Base-by-base conservation (phyloP, 768 basidiomycete species). In the Butyriboletus loyo region DNA sequence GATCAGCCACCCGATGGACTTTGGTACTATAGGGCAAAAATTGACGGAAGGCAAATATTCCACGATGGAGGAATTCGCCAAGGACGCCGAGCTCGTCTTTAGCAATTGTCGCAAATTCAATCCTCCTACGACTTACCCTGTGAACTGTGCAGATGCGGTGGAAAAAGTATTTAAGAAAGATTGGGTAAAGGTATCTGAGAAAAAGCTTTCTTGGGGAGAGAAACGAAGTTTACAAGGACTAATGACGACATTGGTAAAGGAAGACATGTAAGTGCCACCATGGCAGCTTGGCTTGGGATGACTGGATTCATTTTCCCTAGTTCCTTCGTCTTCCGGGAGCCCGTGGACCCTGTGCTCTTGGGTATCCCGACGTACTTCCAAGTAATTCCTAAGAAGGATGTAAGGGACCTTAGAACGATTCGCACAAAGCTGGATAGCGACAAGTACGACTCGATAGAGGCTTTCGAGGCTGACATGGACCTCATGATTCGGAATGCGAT, bases 51-150 rank as follows among this genome's bases (percentile, higher is more conserved):
- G 77, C 44, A 75, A 80, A 61, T 99, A 98, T 66, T 58, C 72
- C 13, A 86, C 81, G 2, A 91, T 94, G 86, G 92, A 89, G 46
- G 83, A 85, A 0, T 87, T 98, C 55, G 83, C 78, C 50, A 78
- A 77, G 55, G 95, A 98, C 60, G 74, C 90, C 46, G 84, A 89
- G 48, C 81, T 95, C 5, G 81, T 97, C 42, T 87, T 97, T 65
- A 76, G 70, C 66, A 99, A 99, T 63, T 98, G 95, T 68, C 85
- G 92, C 30, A 79, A 84, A 59, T 99, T 98, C 78, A 99, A 99
- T 62, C 89, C 89, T 17, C 82, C 86, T 6, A 82, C 77, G 19
- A 91, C 92, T 0, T 86, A 82, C 55, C 88, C 92, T 4, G 77
- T 82, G 42, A 73, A 76, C 25, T 87, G 85, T 57, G 89, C 89